phyloP scores from a whole-genome alignment of 306 rosid species.

The Prunus campanulata region DNA sequence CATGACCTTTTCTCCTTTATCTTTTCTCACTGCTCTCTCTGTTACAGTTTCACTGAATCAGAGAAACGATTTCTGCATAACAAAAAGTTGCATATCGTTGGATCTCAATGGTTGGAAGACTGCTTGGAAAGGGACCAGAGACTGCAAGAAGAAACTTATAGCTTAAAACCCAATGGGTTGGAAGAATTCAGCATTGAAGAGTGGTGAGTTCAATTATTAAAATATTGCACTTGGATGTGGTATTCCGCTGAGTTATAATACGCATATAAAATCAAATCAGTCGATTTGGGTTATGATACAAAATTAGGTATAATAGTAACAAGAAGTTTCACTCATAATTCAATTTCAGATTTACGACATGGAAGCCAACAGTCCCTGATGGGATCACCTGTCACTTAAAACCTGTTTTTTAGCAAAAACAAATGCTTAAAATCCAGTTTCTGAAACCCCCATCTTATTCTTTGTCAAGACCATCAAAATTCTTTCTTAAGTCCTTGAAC shows the following conservation, averaged over 20 bases:
- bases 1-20: background rate
- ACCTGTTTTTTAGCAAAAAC: background rate
- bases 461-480: background rate
- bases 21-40: background rate
- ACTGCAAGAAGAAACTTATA: constrained; percentile 71
- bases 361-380: background rate
- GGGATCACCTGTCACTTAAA: background rate
- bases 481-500: background rate
- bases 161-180: constrained; percentile 51
- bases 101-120: constrained; percentile 86
- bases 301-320: background rate
- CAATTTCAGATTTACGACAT: background rate
- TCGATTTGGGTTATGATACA: background rate
- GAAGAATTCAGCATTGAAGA: constrained; percentile 46
- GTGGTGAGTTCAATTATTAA: constrained; percentile 47
- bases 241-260: background rate
- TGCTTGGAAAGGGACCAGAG: constrained; percentile 50
- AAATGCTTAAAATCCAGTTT: background rate
- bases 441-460: background rate
- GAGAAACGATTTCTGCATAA: constrained; percentile 49
- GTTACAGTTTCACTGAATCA: constrained; percentile 48
- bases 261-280: background rate
- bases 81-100: constrained; percentile 58
- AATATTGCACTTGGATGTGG: background rate
- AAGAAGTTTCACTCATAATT: background rate